These are phyloP conservation scores for Leishmania mexicana DNA, from an alignment of 208 protist species.

Conservation along the genomic window DNA sequence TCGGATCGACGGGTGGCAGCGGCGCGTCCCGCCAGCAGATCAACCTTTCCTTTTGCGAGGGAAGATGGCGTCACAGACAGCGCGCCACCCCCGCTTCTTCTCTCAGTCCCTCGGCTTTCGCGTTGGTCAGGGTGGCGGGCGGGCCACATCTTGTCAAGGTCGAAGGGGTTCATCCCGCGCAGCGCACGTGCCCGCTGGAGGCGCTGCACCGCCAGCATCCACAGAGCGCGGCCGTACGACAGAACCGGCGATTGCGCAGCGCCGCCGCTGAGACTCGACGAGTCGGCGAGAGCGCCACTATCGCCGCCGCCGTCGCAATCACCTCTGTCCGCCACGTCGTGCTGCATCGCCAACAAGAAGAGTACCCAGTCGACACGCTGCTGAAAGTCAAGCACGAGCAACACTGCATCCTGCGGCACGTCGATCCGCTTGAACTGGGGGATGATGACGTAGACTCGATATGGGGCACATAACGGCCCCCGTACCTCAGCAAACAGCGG, in stretches of 20 bases:
- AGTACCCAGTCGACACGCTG: conserved; percentile 53
- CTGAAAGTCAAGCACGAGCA: conserved; percentile 75
- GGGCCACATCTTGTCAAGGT: background rate
- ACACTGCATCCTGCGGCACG: conserved; percentile 33
- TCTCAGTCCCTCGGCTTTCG: background rate
- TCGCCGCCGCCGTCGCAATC: background rate
- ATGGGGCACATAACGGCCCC: conserved; percentile 21
- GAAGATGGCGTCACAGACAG: background rate
- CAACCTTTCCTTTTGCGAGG: background rate
- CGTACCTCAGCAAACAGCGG: conserved; percentile 47
- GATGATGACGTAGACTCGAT: conserved; percentile 61
- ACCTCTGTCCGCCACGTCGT: background rate
- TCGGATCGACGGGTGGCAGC: background rate
- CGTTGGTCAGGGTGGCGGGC: background rate
- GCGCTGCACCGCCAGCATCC: conserved; percentile 69
- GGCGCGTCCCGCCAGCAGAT: background rate
- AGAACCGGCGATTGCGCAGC: conserved; percentile 8
- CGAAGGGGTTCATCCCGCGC: conserved; percentile 43
- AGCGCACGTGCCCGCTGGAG: conserved; percentile 38
- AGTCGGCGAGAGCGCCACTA: background rate
- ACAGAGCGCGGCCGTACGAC: conserved; percentile 74
- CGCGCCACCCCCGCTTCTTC: background rate
- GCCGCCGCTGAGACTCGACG: background rate
- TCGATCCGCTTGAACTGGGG: conserved; percentile 35
- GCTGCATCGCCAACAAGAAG: conserved; percentile 46